Percentiles rank a stretch among this genome's conserved stretches.
phyloP scores from a whole-genome alignment of 208 protist genomes.

The Crithidia fasciculata region DNA sequence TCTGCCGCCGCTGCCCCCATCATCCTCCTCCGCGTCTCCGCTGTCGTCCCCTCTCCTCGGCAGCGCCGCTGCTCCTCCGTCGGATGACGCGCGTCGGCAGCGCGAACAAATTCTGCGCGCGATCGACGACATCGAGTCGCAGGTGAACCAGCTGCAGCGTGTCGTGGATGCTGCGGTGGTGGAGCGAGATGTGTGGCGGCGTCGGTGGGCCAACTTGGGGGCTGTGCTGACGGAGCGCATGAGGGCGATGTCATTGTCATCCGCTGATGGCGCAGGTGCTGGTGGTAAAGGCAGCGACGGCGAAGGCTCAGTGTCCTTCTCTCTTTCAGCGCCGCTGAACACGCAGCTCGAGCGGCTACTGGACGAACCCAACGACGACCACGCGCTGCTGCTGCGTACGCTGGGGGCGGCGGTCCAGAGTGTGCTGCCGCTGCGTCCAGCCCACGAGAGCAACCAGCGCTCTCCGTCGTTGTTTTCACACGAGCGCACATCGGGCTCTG shows the following conservation, averaged over 20 bases:
- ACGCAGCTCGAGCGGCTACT: background rate
- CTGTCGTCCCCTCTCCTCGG: background rate
- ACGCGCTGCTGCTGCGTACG: background rate
- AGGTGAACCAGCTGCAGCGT: conserved; percentile 53
- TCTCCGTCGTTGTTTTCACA: background rate
- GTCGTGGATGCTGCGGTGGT: conserved; percentile 50
- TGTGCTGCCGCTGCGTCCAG: too few relatives aligned
- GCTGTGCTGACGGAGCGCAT: conserved; percentile 17
- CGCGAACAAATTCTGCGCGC: conserved; percentile 48
- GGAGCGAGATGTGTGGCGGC: conserved; percentile 28
- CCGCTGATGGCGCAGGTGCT: too few relatives aligned
- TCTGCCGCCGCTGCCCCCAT: conserved; percentile 9
- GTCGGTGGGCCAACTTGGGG: conserved; percentile 35
- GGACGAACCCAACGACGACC: background rate
- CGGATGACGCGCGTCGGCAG: conserved; percentile 35
- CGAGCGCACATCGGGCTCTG: background rate
- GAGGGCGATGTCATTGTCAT: background rate
- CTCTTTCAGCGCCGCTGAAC: background rate
- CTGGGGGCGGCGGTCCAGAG: background rate
- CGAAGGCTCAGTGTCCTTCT: too few relatives aligned
- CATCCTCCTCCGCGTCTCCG: background rate
- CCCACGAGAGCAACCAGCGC: too few relatives aligned
- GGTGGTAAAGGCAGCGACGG: too few relatives aligned
- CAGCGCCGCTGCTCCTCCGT: background rate
- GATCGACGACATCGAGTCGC: conserved; percentile 58